phyloP scores from a whole-genome alignment of 2,329 filamentous ascomycete genomes.

The Trichophyton benhamiae region DNA sequence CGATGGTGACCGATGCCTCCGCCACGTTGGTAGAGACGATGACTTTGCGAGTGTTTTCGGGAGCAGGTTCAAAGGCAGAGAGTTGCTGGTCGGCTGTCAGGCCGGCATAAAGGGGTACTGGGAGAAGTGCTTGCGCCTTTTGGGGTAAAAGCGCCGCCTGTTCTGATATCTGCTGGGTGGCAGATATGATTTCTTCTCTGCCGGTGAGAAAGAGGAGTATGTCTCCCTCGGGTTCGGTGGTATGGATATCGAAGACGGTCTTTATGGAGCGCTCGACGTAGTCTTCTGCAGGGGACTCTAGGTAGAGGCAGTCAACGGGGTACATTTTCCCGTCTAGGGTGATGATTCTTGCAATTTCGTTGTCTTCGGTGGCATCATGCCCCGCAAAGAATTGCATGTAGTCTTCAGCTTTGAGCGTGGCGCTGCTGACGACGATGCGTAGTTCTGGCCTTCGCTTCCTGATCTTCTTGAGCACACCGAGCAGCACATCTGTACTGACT shows the following conservation, averaged over 20 bases:
- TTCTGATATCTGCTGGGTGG: conserved; percentile 67
- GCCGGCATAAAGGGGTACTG: conserved; percentile 78
- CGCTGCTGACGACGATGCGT: conserved; percentile 82
- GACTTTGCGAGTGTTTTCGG: conserved; percentile 74
- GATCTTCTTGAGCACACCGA: conserved; percentile 88
- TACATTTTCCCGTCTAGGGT: conserved; percentile 79
- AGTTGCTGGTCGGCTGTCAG: conserved; percentile 85
- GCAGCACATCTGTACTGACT: conserved; percentile 77
- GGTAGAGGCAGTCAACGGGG: conserved; percentile 74
- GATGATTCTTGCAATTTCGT: conserved; percentile 52
- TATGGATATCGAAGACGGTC: conserved; percentile 78
- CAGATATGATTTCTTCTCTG: conserved; percentile 78
- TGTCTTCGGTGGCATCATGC: conserved; percentile 25
- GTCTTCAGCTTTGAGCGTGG: conserved; percentile 78
- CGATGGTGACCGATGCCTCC: conserved; percentile 89
- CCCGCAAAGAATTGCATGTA: conserved; percentile 66
- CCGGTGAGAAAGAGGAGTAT: conserved; percentile 87
- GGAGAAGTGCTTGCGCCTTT: conserved; percentile 48
- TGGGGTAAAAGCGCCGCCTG: conserved; percentile 52
- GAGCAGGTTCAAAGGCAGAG: conserved; percentile 78
- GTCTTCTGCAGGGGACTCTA: conserved; percentile 65
- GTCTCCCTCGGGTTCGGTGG: conserved; percentile 67
- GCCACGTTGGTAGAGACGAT: conserved; percentile 93
- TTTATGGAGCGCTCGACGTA: conserved; percentile 75
- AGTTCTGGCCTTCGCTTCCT: conserved; percentile 65